These are phyloP conservation scores for Tolypocladium amazonense DNA, from an alignment of 2,329 filamentous ascomycete species.

Conservation along the genomic window DNA sequence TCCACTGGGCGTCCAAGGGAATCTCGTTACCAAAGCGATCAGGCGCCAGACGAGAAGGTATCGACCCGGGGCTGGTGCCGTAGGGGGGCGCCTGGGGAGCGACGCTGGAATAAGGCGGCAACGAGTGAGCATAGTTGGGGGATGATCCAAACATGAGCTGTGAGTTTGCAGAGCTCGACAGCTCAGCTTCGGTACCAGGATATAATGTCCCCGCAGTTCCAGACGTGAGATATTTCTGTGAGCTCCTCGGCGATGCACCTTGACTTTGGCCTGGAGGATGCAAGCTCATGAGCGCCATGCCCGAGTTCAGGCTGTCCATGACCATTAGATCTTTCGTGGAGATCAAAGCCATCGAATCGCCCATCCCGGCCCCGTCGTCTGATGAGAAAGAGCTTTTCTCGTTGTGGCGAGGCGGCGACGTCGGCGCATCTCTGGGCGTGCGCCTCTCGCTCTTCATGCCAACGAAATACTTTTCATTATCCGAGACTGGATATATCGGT, in stretches of 20 bases:
- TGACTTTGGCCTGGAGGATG: conserved; percentile 23
- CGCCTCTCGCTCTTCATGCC: conserved; percentile 27
- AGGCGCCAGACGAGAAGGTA: conserved; percentile 35
- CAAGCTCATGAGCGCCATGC: conserved; percentile 31
- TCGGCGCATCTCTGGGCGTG: conserved; percentile 20
- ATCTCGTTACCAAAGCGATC: conserved; percentile 48
- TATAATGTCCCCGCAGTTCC: conserved; percentile 17
- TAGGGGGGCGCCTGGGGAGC: conserved; percentile 19
- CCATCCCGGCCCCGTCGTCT: conserved; percentile 21
- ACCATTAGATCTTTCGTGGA: conserved; percentile 43
- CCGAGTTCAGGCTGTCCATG: conserved; percentile 29
- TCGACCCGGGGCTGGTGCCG: conserved; percentile 18
- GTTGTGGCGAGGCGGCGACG: conserved; percentile 12
- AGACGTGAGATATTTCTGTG: conserved; percentile 22
- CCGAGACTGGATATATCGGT: conserved; percentile 16
- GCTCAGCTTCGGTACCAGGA: conserved; percentile 10
- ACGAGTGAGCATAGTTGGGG: conserved; percentile 27
- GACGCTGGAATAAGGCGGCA: conserved; percentile 15
- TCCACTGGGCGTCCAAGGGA: conserved; percentile 46
- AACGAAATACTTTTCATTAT: conserved; percentile 31
- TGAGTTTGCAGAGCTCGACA: conserved; percentile 21
- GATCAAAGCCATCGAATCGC: conserved; percentile 34
- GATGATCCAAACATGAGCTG: conserved; percentile 21
- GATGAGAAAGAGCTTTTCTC: conserved; percentile 26
- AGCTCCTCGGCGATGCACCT: conserved; percentile 21